Base-by-base conservation (phyloP, 1,139 yeast genomes). In the Pichia kudriavzevii region DNA sequence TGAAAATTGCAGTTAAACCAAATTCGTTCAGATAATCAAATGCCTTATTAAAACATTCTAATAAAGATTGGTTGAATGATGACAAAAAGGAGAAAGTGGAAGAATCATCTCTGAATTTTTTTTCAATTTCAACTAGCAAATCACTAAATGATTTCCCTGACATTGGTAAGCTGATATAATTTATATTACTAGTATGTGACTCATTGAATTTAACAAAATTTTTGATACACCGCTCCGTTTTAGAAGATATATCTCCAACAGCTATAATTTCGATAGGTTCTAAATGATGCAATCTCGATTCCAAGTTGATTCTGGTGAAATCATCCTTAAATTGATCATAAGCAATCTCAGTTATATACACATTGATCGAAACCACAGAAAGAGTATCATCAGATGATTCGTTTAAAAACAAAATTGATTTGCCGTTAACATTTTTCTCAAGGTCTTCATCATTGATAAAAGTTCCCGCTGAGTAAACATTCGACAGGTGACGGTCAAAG, bases 391-490 rank as follows among this genome's bases (percentile, higher is more conserved):
- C 45, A 22, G 36, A 30, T 32, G 29, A 22, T 41, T 56, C 66
- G 43, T 31, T 64, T 53, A 52, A 56, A 63, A 40, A 59, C 52
- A 47, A 19, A 13, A 47, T 46, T 15, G 49, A 50, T 26, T 45
- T 45, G 4, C 53, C 54, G 11, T 30, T 38, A 5, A 34, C 36
- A 21, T 37, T 40, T 24, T 40, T 40, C 6, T 38, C 45, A 12
- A 43, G 35, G 14, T 55, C 63, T 35, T 70, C 77, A 40, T 74
- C 81, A 38, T 77, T 85, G 50, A 83, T 70, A 56, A 80, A 85
- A 0, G 97, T 88, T 0, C 94, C 95, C 38, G 72, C 72, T 0
- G 97, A 84, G 51, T 80, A 85, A 1, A 85, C 77, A 7, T 76
- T 74, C 0, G 91, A 72, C 5, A 88, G 59, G 45, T 74, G 63